Base-by-base conservation (phyloP, 2,329 filamentous ascomycete species). In the Fusarium mundagurra region DNA sequence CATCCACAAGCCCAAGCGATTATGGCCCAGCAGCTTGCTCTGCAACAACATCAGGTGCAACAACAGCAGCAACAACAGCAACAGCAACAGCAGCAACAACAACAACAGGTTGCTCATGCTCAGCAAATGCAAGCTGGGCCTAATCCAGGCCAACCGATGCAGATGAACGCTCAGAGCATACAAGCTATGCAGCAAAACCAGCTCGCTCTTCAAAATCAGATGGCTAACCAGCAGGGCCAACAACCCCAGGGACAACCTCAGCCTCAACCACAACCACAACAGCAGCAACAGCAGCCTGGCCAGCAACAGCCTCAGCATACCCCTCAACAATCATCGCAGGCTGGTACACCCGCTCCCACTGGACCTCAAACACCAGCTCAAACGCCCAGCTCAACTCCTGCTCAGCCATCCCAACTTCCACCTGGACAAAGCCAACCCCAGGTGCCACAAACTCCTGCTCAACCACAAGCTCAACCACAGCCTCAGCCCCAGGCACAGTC, bases 301-400 rank as follows among this genome's bases (percentile, higher is more conserved):
- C 84, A 84, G 66, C 84, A 83, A 65, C 83, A 85, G 58, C 79
- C 81, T 47, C 85, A 87, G 71, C 86, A 85, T 36, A 86, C 87
- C 62, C 86, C 85, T 51, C 82, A 84, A 50, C 85, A 86, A 72
- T 78, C 79, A 29, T 83, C 82, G 14, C 81, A 84, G 78, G 81
- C 85, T 69, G 79, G 83, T 54, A 81, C 85, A 77, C 83, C 85
- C 14, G 84, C 80, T 27, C 78, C 81, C 20, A 81, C 81, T 72
- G 86, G 85, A 41, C 87, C 87, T 72, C 87, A 88, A 76, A 82
- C 84, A 38, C 83, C 82, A 57, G 83, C 87, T 33, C 89, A 90
- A 69, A 84, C 83, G 33, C 84, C 83, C 20, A 82, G 80, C 31
- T 82, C 82, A 39, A 82, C 82, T 44, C 83, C 83, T 12, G 81